Evolutionary conservation across 192 early-diverging fungal species (phyloP).

Genomic region (Gryganskiella cystojenkinii): DNA sequence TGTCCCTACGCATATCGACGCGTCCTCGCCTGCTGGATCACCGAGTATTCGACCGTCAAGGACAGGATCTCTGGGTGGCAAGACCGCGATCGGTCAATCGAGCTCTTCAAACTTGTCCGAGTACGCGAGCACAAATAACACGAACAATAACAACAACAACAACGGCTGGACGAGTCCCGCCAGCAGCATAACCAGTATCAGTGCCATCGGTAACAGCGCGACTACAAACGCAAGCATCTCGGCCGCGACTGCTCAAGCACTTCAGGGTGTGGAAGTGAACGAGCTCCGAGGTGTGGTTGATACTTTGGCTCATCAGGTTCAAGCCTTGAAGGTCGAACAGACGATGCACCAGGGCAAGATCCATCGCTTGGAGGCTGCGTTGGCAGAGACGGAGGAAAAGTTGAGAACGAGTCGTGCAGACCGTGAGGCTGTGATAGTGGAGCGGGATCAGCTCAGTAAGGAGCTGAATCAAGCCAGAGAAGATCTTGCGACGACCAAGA

Average conservation of each 20-base stretch:
- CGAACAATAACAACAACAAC: background rate
- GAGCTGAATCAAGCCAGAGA: conserved; percentile 53
- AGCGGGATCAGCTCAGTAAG: conserved; percentile 42
- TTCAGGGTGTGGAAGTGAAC: conserved; percentile 45
- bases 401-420: conserved; percentile 53
- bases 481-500: conserved; percentile 50
- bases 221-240: too few relatives aligned
- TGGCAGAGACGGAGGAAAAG: conserved; percentile 57
- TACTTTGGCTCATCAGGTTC: conserved; percentile 46
- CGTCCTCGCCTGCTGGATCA: conserved; percentile 1
- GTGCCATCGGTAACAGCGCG: too few relatives aligned
- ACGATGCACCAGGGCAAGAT: conserved; percentile 47
- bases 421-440: conserved; percentile 36
- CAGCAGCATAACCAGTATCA: background rate
- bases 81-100: conserved; percentile 18
- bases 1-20: conserved; percentile 8
- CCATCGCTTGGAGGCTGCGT: conserved; percentile 52
- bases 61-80: conserved; percentile 16
- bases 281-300: conserved; percentile 44
- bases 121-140: background rate
- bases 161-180: conserved; percentile 17
- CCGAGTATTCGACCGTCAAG: conserved; percentile 16
- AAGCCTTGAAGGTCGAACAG: conserved; percentile 49
- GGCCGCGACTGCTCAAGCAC: conserved; percentile 40
- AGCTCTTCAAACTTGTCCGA: conserved; percentile 23